Conservation (phyloP, 2,329 filamentous ascomycete species). For the Zymoseptoria crescenta region DNA sequence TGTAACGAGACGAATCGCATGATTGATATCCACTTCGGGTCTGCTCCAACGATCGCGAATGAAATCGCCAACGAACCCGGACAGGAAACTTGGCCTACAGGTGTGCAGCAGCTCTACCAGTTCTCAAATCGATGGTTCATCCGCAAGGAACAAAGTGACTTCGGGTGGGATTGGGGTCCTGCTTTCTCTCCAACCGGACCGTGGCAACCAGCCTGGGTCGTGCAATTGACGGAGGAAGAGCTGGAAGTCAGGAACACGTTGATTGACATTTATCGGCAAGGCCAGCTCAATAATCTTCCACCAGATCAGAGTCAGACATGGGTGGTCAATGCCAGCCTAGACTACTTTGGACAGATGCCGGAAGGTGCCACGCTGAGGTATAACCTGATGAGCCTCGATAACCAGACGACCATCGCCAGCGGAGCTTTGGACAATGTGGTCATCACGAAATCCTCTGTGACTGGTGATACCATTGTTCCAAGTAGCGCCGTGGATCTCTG, state of each 20-base stretch:
- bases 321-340: conserved; percentile 55
- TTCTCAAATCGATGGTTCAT: conserved; percentile 50
- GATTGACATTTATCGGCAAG: conserved; percentile 52
- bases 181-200: conserved; percentile 25
- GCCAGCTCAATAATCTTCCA: conserved; percentile 51
- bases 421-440: conserved; percentile 36
- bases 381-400: conserved; percentile 39
- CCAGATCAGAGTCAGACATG: conserved; percentile 51
- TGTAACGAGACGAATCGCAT: conserved; percentile 35
- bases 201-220: conserved; percentile 52
- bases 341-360: conserved; percentile 46
- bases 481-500: conserved; percentile 45
- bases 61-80: conserved; percentile 44
- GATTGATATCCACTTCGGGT: conserved; percentile 50
- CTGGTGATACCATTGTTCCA: conserved; percentile 41
- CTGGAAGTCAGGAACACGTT: conserved; percentile 46
- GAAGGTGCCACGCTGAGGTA: conserved; percentile 39
- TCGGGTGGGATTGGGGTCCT: conserved; percentile 49
- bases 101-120: conserved; percentile 44
- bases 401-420: conserved; percentile 34
- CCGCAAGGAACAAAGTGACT: conserved; percentile 55
- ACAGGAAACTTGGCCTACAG: conserved; percentile 43
- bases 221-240: conserved; percentile 41
- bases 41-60: conserved; percentile 47
- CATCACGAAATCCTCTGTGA: conserved; percentile 39